Evolutionary conservation across 306 rosid genomes (phyloP).

Genomic region (Fagus crenata): DNA sequence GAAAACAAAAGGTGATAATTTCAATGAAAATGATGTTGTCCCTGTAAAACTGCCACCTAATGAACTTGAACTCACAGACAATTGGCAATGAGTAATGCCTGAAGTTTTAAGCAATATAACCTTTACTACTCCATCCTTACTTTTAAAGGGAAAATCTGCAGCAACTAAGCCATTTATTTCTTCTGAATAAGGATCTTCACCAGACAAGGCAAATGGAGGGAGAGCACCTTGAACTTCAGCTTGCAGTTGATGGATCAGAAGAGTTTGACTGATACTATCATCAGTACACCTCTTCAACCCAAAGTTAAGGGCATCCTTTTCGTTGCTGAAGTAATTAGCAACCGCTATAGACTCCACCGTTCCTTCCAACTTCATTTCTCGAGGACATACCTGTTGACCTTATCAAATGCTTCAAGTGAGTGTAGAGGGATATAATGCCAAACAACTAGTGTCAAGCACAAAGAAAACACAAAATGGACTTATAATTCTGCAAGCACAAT

Average conservation of each 20-base stretch:
- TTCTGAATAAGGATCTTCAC: slow-evolving; percentile 38
- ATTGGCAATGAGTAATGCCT: slow-evolving; percentile 56
- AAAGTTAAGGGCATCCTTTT: slow-evolving; percentile 34
- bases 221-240: slow-evolving; percentile 64
- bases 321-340: slow-evolving; percentile 51
- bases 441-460: slow-evolving; percentile 28
- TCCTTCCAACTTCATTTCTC: slow-evolving; percentile 59
- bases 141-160: slow-evolving; percentile 53
- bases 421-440: slow-evolving; percentile 20
- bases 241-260: slow-evolving; percentile 52
- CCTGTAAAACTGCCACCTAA: slow-evolving; percentile 42
- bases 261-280: slow-evolving; percentile 38
- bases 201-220: slow-evolving; percentile 54
- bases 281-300: slow-evolving; percentile 25
- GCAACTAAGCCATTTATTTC: slow-evolving; percentile 41
- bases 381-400: slow-evolving; percentile 64
- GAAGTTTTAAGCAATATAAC: slow-evolving; percentile 65
- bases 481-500: slow-evolving; percentile 23
- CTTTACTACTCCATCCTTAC: slow-evolving; percentile 49
- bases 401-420: slow-evolving; percentile 41
- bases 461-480: slow-evolving; percentile 10
- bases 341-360: slow-evolving; percentile 56
- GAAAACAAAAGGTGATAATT: slow-evolving; percentile 59
- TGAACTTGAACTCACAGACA: slow-evolving; percentile 52
- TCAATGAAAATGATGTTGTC: slow-evolving; percentile 62